Evolutionary conservation across 2,329 filamentous ascomycete species (phyloP).

Genomic region (Chaetomium strumarium): DNA sequence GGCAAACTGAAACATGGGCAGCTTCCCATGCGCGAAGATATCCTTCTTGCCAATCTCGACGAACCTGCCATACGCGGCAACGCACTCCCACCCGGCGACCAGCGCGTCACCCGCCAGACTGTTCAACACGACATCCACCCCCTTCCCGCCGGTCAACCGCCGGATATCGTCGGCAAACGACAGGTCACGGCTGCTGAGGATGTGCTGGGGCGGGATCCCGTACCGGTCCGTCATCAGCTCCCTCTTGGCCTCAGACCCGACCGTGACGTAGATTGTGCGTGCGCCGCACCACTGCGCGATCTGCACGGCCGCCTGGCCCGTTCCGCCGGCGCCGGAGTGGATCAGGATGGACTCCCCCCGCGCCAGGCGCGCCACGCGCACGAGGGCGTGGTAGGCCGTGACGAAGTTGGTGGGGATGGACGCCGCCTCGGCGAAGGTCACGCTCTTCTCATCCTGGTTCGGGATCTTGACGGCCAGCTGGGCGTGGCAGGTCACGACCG

Average conservation of each 20-base stretch:
- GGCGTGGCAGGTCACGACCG: neutral
- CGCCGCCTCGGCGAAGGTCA: slow-evolving; percentile 16
- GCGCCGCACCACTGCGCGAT: slow-evolving; percentile 8
- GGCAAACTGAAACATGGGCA: slow-evolving; percentile 14
- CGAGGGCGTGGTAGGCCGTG: slow-evolving; percentile 24
- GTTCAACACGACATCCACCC: slow-evolving; percentile 19
- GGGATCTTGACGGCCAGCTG: slow-evolving; percentile 12
- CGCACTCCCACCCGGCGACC: slow-evolving; percentile 36
- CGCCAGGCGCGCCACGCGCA: slow-evolving; percentile 19
- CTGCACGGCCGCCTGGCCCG: slow-evolving; percentile 11
- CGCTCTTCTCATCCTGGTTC: neutral
- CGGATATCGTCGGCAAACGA: slow-evolving; percentile 4
- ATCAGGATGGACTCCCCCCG: slow-evolving; percentile 23
- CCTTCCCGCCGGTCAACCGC: slow-evolving; percentile 8
- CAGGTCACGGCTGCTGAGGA: slow-evolving; percentile 9
- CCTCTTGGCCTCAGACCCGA: slow-evolving; percentile 4
- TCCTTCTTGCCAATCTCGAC: slow-evolving; percentile 19
- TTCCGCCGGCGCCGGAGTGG: slow-evolving; percentile 9
- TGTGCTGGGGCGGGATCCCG: neutral
- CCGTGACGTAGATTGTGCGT: slow-evolving; percentile 2
- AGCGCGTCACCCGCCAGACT: slow-evolving; percentile 33
- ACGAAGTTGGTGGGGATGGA: slow-evolving; percentile 14
- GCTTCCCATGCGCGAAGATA: slow-evolving; percentile 1
- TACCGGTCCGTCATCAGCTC: slow-evolving; percentile 3
- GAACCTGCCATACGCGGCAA: slow-evolving; percentile 14